phyloP scores from a whole-genome alignment of 495 filamentous ascomycete species.

The Parachaetomium inaequale region DNA sequence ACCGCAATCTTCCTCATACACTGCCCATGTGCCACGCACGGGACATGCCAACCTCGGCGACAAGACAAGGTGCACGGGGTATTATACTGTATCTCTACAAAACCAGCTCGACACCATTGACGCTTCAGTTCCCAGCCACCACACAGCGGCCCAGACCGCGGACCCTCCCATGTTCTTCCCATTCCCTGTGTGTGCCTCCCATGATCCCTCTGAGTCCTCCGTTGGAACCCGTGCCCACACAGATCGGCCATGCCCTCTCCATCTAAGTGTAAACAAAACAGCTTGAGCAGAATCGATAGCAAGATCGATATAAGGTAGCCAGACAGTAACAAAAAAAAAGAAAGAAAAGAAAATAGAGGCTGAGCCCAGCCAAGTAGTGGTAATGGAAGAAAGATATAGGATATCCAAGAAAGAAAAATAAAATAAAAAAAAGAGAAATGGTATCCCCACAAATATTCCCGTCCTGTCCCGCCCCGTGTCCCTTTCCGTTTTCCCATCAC shows the following conservation, averaged over 20 bases:
- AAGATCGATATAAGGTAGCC: neutral
- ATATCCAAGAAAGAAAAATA: neutral
- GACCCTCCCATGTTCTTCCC: neutral
- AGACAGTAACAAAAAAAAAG: neutral
- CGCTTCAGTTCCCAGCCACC: neutral
- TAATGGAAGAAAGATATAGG: neutral
- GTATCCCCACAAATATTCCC: neutral
- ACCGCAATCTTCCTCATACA: too few relatives aligned
- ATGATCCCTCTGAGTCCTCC: too few relatives aligned
- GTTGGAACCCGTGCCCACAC: too few relatives aligned
- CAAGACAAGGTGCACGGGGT: neutral
- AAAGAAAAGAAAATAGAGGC: neutral
- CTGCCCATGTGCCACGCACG: too few relatives aligned
- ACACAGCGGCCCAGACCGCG: neutral
- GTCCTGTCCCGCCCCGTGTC: neutral
- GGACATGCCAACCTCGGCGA: too few relatives aligned
- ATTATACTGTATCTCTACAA: neutral
- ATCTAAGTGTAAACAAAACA: neutral
- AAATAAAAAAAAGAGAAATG: neutral
- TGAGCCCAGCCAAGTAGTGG: too few relatives aligned
- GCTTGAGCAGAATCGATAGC: neutral
- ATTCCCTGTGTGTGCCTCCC: too few relatives aligned
- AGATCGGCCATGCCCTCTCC: neutral
- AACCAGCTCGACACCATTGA: neutral
- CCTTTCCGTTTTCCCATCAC: neutral